Evolutionary conservation across 495 filamentous ascomycete genomes (phyloP).

Genomic region (Wilcoxina mikolae): DNA sequence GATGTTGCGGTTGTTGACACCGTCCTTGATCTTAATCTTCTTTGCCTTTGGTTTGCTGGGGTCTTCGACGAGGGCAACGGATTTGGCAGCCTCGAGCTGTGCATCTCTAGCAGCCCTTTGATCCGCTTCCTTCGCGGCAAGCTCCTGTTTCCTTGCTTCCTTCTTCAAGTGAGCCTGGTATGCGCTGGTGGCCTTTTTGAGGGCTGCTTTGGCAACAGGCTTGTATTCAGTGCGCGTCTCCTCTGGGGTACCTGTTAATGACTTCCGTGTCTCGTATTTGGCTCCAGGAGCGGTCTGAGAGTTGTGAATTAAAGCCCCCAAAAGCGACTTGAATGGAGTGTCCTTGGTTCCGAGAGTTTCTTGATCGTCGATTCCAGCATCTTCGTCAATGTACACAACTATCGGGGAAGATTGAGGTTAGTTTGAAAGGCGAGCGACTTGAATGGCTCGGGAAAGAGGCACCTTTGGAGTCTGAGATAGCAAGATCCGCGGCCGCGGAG

Average conservation of each 20-base stretch:
- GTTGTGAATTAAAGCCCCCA: constrained; percentile 46
- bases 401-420: constrained; percentile 1
- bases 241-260: constrained; percentile 39
- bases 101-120: constrained; percentile 37
- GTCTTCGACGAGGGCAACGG: constrained; percentile 71
- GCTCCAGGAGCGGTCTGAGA: constrained; percentile 33
- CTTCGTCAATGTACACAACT: constrained; percentile 53
- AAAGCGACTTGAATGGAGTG: constrained; percentile 53
- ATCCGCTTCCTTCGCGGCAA: constrained; percentile 41
- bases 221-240: constrained; percentile 48
- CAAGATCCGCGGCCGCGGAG: constrained; percentile 16
- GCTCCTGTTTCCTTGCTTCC: constrained; percentile 37
- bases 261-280: constrained; percentile 50
- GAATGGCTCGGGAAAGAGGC: neutral
- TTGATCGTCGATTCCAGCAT: constrained; percentile 45
- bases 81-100: constrained; percentile 55
- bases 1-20: constrained; percentile 52
- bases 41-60: constrained; percentile 59
- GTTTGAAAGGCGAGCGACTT: constrained; percentile 2
- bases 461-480: constrained; percentile 6
- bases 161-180: constrained; percentile 47
- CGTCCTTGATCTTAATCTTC: constrained; percentile 57
- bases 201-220: constrained; percentile 49
- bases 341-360: constrained; percentile 43
- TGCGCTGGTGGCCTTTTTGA: constrained; percentile 53